A percentile compares a stretch with the other conserved stretches of the same genome.
Evolutionary conservation across 495 filamentous ascomycete species (phyloP).

Genomic region (Bombardia bombarda): DNA sequence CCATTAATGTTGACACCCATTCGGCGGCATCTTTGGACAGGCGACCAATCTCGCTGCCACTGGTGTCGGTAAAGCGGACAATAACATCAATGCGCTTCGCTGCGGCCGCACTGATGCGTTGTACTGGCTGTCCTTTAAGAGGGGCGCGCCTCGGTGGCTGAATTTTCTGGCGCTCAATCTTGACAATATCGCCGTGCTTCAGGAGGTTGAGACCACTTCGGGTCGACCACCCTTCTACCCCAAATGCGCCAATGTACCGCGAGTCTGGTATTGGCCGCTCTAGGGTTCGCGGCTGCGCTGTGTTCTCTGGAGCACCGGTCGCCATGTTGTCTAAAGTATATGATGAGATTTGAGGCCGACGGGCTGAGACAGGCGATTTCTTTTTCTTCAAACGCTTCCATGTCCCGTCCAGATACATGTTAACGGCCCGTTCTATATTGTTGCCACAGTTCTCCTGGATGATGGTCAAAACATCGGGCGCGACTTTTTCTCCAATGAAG

Average conservation of each 20-base stretch:
- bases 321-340: slow-evolving; percentile 11
- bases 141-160: slow-evolving; percentile 48
- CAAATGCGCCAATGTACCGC: slow-evolving; percentile 87
- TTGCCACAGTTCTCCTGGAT: slow-evolving; percentile 53
- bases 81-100: slow-evolving; percentile 67
- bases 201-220: slow-evolving; percentile 66
- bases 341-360: no score
- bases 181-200: slow-evolving; percentile 68
- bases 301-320: slow-evolving; percentile 5
- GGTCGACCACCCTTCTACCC: slow-evolving; percentile 89
- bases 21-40: slow-evolving; percentile 84
- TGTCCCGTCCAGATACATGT: slow-evolving; percentile 90
- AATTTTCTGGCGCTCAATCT: slow-evolving; percentile 79
- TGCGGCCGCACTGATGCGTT: slow-evolving; percentile 33
- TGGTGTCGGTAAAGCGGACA: slow-evolving; percentile 81
- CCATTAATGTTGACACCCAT: slow-evolving; percentile 89
- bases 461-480: slow-evolving; percentile 37
- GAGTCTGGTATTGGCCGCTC: slow-evolving; percentile 42
- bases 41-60: slow-evolving; percentile 77
- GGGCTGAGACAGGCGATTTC: slow-evolving; percentile 10
- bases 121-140: slow-evolving; percentile 34
- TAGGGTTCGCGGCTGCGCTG: not conserved
- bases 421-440: slow-evolving; percentile 60
- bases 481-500: slow-evolving; percentile 62
- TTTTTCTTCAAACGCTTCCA: slow-evolving; percentile 54